Evolutionary conservation across 2,329 filamentous ascomycete genomes (phyloP).

Genomic region (Curvularia sp.): DNA sequence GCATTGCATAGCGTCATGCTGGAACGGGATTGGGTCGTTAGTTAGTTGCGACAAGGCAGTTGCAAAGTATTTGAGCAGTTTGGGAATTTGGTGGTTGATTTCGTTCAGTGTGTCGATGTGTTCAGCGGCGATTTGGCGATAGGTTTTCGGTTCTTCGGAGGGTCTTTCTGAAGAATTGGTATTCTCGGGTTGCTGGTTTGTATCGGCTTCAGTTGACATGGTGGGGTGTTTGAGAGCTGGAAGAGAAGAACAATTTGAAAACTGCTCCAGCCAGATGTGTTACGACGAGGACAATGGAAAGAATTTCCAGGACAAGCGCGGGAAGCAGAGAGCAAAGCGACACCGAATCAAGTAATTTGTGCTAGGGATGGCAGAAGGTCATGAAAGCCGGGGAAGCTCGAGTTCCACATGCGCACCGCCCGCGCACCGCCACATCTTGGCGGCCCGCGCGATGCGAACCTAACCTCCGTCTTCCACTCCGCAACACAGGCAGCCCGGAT

Average conservation of each 20-base stretch:
- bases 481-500: slow-evolving; percentile 23
- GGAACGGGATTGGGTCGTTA: slow-evolving; percentile 57
- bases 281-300: too few relatives aligned
- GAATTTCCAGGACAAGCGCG: neutral
- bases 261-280: neutral
- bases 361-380: slow-evolving; percentile 1
- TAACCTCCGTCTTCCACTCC: slow-evolving; percentile 35
- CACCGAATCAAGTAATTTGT: neutral
- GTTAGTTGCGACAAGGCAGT: slow-evolving; percentile 72
- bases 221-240: slow-evolving; percentile 6
- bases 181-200: slow-evolving; percentile 7
- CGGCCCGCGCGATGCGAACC: slow-evolving; percentile 28
- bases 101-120: slow-evolving; percentile 44
- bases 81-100: slow-evolving; percentile 39
- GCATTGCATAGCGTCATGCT: slow-evolving; percentile 44
- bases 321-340: slow-evolving; percentile 4
- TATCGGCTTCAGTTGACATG: slow-evolving; percentile 25
- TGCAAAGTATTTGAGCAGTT: slow-evolving; percentile 77
- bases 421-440: slow-evolving; percentile 25
- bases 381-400: slow-evolving; percentile 9
- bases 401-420: slow-evolving; percentile 4
- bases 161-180: neutral
- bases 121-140: slow-evolving; percentile 40
- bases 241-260: neutral
- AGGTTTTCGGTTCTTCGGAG: slow-evolving; percentile 29